phyloP scores from a whole-genome alignment of 1,139 yeast species.

The Scheffersomyces cryptocercus region DNA sequence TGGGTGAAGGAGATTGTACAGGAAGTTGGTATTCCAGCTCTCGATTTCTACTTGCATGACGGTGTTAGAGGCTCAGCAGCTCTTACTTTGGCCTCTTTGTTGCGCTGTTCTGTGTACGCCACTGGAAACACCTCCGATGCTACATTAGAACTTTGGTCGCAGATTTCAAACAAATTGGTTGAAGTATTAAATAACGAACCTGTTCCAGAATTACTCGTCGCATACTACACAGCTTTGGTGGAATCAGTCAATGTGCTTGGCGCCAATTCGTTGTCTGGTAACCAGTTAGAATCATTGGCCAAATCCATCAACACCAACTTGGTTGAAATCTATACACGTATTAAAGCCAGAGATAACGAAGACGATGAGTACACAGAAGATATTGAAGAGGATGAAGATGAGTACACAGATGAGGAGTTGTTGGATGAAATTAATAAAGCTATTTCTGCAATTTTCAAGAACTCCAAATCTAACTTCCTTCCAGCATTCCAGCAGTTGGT shows the following conservation, averaged over 20 bases:
- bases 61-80: conserved; percentile 94
- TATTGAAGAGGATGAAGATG: conserved; percentile 77
- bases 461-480: conserved; percentile 58
- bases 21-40: conserved; percentile 83
- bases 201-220: conserved; percentile 76
- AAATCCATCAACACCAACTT: conserved; percentile 63
- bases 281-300: conserved; percentile 60
- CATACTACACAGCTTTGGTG: conserved; percentile 72
- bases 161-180: conserved; percentile 67
- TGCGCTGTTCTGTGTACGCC: conserved; percentile 68
- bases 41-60: conserved; percentile 89
- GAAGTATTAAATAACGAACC: conserved; percentile 76
- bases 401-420: conserved; percentile 85
- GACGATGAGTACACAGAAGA: conserved; percentile 79
- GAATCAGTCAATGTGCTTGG: conserved; percentile 72
- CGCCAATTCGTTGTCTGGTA: conserved; percentile 54
- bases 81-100: conserved; percentile 73
- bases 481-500: conserved; percentile 62
- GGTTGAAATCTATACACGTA: conserved; percentile 68
- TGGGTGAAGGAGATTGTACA: conserved; percentile 78
- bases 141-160: conserved; percentile 69
- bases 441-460: conserved; percentile 71
- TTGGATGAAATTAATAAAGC: conserved; percentile 83
- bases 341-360: conserved; percentile 66
- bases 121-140: conserved; percentile 58